Evolutionary conservation across 1,139 yeast species (phyloP).

Genomic region (Magnusiomyces sp.): DNA sequence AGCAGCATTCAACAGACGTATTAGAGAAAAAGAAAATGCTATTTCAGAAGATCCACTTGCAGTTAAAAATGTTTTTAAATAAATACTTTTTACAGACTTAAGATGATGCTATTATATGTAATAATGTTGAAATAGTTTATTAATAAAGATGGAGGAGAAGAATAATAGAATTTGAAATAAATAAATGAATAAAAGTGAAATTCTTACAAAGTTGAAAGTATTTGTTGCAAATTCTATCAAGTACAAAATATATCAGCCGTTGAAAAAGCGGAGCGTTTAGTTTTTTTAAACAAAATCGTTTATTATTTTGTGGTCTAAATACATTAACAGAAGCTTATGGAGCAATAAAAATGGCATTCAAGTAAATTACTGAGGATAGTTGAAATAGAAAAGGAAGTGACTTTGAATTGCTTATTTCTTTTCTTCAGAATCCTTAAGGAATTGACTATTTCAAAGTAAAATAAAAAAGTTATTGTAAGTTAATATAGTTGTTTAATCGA

Average conservation of each 20-base stretch:
- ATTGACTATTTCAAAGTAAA: conserved; percentile 8
- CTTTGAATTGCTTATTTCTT: conserved; percentile 10
- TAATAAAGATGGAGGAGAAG: no score
- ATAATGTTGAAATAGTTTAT: neutral
- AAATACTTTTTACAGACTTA: conserved; percentile 4
- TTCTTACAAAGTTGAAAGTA: no score
- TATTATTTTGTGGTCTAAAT: no score
- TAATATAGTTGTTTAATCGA: neutral
- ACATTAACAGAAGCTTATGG: neutral
- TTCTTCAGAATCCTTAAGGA: conserved; percentile 14
- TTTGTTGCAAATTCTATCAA: no score
- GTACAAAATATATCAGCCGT: no score
- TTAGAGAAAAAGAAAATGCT: conserved; percentile 67
- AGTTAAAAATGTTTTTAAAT: conserved; percentile 59
- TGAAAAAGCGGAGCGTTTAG: neutral
- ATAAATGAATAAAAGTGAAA: no score
- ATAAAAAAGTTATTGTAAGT: neutral
- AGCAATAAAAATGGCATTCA: neutral
- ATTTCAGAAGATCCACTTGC: conserved; percentile 78
- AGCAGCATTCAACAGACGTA: conserved; percentile 67
- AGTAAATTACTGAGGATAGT: neutral
- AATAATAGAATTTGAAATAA: no score
- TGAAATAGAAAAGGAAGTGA: neutral
- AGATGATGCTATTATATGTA: neutral
- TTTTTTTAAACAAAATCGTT: neutral